Evolutionary conservation across 352 stramenopile species (phyloP).

Genomic region (Globisporangium middletonii): DNA sequence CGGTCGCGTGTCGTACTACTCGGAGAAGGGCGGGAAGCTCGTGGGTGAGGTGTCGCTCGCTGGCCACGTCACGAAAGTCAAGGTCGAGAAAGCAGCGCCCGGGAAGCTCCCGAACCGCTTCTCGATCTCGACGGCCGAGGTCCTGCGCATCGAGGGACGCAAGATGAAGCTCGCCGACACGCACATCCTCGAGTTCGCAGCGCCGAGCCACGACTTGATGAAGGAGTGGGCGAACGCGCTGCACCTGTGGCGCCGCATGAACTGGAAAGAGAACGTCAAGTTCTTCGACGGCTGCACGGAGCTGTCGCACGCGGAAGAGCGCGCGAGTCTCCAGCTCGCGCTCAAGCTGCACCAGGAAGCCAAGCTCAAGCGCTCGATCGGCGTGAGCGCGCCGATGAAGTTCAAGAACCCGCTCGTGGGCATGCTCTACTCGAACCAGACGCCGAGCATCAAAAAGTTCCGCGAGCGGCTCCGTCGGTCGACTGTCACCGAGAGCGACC

Average conservation of each 20-base stretch:
- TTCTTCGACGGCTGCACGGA: slow-evolving; percentile 64
- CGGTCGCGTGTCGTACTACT: slow-evolving; percentile 64
- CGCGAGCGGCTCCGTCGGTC: slow-evolving; percentile 49
- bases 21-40: slow-evolving; percentile 64
- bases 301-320: slow-evolving; percentile 52
- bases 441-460: slow-evolving; percentile 67
- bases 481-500: slow-evolving; percentile 7
- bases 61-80: slow-evolving; percentile 69
- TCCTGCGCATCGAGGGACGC: slow-evolving; percentile 69
- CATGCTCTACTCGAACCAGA: slow-evolving; percentile 53
- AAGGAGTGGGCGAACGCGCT: slow-evolving; percentile 84
- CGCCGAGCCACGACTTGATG: slow-evolving; percentile 69
- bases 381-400: slow-evolving; percentile 26
- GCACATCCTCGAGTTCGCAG: slow-evolving; percentile 58
- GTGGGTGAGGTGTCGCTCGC: slow-evolving; percentile 59
- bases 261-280: slow-evolving; percentile 85
- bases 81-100: slow-evolving; percentile 53
- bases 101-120: slow-evolving; percentile 77
- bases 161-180: slow-evolving; percentile 73
- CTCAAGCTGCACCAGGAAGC: slow-evolving; percentile 54
- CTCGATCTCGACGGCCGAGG: slow-evolving; percentile 53
- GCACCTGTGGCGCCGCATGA: slow-evolving; percentile 81
- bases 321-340: slow-evolving; percentile 43
- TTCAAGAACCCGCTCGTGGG: slow-evolving; percentile 52
- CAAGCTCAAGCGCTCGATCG: slow-evolving; percentile 27